Evolutionary conservation across 1,284 basidiomycete species (phyloP).

Genomic region (Mycena citricolor): DNA sequence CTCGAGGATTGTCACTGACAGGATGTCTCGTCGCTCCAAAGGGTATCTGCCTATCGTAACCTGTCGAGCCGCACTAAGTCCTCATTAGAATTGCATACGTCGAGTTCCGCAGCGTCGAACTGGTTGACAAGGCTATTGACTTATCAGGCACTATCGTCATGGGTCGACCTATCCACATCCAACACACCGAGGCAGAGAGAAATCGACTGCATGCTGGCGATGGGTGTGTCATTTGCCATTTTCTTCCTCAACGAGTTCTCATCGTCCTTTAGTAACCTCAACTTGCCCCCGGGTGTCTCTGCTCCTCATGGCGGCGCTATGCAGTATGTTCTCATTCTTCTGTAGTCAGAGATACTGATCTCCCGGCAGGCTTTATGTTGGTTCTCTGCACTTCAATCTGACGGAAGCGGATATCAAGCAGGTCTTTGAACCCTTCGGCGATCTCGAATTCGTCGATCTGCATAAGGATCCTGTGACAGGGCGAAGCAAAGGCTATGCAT

Average conservation of each 20-base stretch:
- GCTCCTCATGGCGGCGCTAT: constrained; percentile 70
- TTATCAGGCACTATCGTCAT: constrained; percentile 94
- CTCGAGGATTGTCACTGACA: constrained; percentile 92
- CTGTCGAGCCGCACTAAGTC: constrained; percentile 1
- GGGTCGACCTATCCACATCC: constrained; percentile 96
- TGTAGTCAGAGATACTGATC: constrained; percentile 4
- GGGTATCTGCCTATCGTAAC: constrained; percentile 70
- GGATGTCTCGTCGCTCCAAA: constrained; percentile 90
- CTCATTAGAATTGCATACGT: constrained; percentile 84
- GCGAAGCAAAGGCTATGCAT: constrained; percentile 96
- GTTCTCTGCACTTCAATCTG: constrained; percentile 94
- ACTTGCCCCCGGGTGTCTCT: constrained; percentile 74
- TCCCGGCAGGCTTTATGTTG: constrained; percentile 84
- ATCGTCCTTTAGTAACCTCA: constrained; percentile 55
- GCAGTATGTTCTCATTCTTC: constrained; percentile 53
- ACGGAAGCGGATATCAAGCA: constrained; percentile 95
- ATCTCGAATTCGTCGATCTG: constrained; percentile 96
- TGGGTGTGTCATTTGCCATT: constrained; percentile 49
- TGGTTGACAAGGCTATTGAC: constrained; percentile 87
- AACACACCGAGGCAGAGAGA: constrained; percentile 94
- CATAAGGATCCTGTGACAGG: constrained; percentile 92
- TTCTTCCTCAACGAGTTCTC: constrained; percentile 23
- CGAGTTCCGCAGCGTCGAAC: constrained; percentile 87
- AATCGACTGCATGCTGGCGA: constrained; percentile 86
- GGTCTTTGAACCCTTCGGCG: constrained; percentile 98